Evolutionary conservation across 176 grass and related monocot genomes (phyloP).

Genomic region (Dendrocalamus sinicus): DNA sequence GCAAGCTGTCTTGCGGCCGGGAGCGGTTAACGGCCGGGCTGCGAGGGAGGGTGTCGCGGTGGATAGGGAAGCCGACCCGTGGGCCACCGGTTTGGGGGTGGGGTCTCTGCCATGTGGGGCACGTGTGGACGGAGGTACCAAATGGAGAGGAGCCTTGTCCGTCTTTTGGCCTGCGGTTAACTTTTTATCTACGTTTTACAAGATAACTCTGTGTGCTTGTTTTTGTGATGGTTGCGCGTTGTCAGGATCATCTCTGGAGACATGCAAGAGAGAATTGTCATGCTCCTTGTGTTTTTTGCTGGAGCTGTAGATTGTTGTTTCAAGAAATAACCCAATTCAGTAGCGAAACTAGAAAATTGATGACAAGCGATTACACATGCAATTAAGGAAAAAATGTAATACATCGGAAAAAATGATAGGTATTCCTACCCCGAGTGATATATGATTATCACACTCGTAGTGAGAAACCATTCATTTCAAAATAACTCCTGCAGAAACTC

Average conservation of each 20-base stretch:
- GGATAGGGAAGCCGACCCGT: slow-evolving; percentile 40
- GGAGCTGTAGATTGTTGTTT: no score
- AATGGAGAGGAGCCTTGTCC: background rate
- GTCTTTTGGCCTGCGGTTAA: no score
- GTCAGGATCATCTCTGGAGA: slow-evolving; percentile 6
- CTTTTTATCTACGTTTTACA: no score
- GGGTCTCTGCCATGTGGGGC: slow-evolving; percentile 45
- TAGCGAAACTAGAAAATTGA: no score
- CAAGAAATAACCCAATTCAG: no score
- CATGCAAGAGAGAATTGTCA: background rate
- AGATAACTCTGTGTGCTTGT: background rate
- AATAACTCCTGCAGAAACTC: no score
- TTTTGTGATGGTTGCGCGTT: slow-evolving; percentile 24
- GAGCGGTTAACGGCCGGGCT: slow-evolving; percentile 59
- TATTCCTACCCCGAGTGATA: no score
- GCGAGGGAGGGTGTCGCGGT: slow-evolving; percentile 11
- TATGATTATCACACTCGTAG: no score
- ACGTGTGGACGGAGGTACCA: slow-evolving; percentile 31
- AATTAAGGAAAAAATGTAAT: no score
- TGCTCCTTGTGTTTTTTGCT: background rate
- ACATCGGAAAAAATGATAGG: no score
- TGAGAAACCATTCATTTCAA: no score
- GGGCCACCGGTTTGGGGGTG: slow-evolving; percentile 35
- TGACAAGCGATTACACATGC: no score
- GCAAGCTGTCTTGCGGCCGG: slow-evolving; percentile 41